phyloP scores from a whole-genome alignment of 2,329 filamentous ascomycete species.

The Pseudogymnoascus pannorum region DNA sequence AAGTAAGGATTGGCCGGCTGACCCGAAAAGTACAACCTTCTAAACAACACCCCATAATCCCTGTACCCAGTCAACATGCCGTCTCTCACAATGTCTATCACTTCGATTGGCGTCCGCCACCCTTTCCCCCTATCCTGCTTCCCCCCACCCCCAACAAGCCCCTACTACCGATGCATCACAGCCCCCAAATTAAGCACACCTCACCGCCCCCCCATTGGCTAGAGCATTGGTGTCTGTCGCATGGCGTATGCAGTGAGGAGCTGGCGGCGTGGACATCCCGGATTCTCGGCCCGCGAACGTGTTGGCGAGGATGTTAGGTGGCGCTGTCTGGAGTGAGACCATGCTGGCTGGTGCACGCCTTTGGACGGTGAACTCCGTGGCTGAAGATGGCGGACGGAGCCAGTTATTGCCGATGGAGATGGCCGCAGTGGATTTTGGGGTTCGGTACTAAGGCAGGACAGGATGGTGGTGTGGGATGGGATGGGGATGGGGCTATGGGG shows the following conservation, averaged over 20 bases:
- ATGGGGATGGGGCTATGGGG: neutral
- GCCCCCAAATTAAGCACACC: constrained; percentile 4
- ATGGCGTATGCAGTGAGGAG: neutral
- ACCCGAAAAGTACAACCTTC: constrained; percentile 4
- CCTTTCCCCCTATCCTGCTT: neutral
- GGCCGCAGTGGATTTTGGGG: neutral
- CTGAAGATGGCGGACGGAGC: neutral
- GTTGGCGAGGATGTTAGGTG: neutral
- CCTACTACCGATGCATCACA: constrained; percentile 2
- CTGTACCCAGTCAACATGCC: constrained; percentile 1
- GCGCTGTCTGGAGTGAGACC: neutral
- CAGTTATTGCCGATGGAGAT: neutral
- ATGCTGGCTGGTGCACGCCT: neutral
- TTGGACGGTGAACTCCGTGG: neutral
- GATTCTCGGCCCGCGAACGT: neutral
- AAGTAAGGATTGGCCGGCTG: constrained; percentile 1
- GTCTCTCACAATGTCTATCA: neutral
- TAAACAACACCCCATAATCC: neutral
- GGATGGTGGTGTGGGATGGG: neutral
- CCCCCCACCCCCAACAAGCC: neutral
- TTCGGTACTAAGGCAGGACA: neutral
- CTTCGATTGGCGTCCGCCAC: neutral
- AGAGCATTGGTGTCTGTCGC: neutral
- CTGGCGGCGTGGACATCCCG: neutral
- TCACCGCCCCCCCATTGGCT: constrained; percentile 2